Percentiles rank a stretch among this genome's conserved stretches.
phyloP scores from a whole-genome alignment of 2,329 filamentous ascomycete genomes.

The Ramularia endophylla region DNA sequence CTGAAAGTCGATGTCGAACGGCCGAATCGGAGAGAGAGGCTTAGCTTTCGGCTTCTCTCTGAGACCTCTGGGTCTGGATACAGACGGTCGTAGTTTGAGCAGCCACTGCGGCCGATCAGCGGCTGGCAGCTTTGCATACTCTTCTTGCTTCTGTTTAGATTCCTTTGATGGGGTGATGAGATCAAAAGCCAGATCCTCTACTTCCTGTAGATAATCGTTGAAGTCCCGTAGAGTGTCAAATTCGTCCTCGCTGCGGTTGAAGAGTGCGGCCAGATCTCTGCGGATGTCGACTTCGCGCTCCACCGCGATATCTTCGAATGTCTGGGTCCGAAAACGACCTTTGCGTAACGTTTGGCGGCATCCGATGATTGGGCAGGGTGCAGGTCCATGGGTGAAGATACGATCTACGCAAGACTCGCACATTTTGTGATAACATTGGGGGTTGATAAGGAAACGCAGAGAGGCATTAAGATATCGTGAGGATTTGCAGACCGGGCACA shows the following conservation, averaged over 20 bases:
- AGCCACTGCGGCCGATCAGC: constrained; percentile 57
- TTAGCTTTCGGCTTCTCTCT: constrained; percentile 57
- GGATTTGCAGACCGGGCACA: constrained; percentile 96
- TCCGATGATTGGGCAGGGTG: constrained; percentile 83
- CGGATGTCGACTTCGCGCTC: constrained; percentile 94
- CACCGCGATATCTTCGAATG: constrained; percentile 79
- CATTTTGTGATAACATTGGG: constrained; percentile 99
- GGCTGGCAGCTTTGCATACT: constrained; percentile 42
- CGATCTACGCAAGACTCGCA: constrained; percentile 93
- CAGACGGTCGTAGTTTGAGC: constrained; percentile 55
- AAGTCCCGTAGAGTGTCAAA: constrained; percentile 78
- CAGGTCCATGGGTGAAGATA: constrained; percentile 86
- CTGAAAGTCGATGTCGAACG: constrained; percentile 66
- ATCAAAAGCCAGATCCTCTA: constrained; percentile 86
- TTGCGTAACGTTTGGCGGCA: constrained; percentile 84
- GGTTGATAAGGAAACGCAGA: constrained; percentile 94
- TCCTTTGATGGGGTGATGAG: constrained; percentile 59
- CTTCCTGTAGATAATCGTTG: constrained; percentile 91
- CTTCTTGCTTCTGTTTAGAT: constrained; percentile 59
- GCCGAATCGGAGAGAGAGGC: constrained; percentile 74
- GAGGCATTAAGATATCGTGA: constrained; percentile 90
- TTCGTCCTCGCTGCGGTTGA: constrained; percentile 86
- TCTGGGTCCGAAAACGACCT: constrained; percentile 76
- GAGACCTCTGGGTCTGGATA: constrained; percentile 71
- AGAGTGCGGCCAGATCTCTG: constrained; percentile 64